Evolutionary conservation across 345 rosid species (phyloP), one percentile per base, ranked within the genome.

Genomic region (Lepidium didymum): DNA sequence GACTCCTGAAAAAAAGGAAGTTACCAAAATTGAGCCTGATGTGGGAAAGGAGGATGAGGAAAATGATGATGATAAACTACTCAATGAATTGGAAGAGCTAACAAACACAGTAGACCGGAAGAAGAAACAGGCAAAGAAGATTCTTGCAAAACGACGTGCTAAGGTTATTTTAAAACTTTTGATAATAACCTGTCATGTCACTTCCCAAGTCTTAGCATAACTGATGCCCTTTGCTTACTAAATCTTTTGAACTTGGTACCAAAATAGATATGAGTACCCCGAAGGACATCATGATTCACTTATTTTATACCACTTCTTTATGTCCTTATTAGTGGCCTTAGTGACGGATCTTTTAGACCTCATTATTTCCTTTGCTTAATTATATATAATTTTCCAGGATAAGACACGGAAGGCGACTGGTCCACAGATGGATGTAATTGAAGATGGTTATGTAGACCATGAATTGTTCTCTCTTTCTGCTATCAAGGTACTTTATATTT

Each of bases 11-110:
- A 80, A 85, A 62, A 87, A 89, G 79, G 79, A 83, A 75, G 66
- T 49, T 38, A 34, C 84, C 43, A 34, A 75, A 43, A 64, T 68
- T 60, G 76, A 72, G 13, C 69, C 72, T 50, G 83, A 77, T 12
- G 82, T 51, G 9, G 81, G 56, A 23, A 80, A 72, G 37, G 83
- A 85, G 40, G 78, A 66, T 40, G 82, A 81, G 55, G 86, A 80
- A 73, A 88, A 87, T 63, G 93, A 81, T 35, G 97, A 94, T 76
- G 96, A 91, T 78, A 91, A 66, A 72, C 75, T 89, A 54, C 91
- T 94, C 41, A 86, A 89, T 78, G 99, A 94, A 81, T 86, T 94
- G 92, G 99, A 91, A 68, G 96, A 94, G 76, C 69, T 94, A 70
- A 82, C 86, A 11, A 66, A 78, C 79, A 85, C 91, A 61, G 81